A percentile compares a stretch with the other conserved stretches of the same genome.
These are phyloP conservation scores for Magnaporthiopsis poae DNA, from an alignment of 2,329 filamentous ascomycete genomes.

Conservation along the genomic window DNA sequence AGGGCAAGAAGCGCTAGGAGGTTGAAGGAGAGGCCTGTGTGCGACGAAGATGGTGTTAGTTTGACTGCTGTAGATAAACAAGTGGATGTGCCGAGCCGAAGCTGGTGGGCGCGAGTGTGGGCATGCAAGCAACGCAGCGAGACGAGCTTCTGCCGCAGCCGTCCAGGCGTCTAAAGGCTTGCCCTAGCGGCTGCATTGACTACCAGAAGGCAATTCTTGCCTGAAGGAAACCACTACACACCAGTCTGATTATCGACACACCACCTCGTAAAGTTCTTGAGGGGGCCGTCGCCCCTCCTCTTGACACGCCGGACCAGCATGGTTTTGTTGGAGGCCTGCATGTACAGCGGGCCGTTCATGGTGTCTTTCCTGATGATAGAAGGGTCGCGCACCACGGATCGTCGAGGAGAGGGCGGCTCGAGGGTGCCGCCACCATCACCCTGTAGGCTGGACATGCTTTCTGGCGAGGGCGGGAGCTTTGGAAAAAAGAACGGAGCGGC, in stretches of 20 bases:
- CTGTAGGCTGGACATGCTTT: neutral
- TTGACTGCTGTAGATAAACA: neutral
- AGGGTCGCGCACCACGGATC: conserved; percentile 19
- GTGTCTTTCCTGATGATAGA: conserved; percentile 26
- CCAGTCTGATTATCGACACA: conserved; percentile 72
- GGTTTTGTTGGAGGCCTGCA: conserved; percentile 43
- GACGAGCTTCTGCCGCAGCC: neutral
- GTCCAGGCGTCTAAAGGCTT: neutral
- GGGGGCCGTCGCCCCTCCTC: conserved; percentile 51
- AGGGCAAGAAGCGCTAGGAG: conserved; percentile 73
- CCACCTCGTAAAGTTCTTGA: conserved; percentile 55
- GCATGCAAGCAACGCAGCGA: neutral
- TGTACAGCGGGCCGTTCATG: conserved; percentile 49
- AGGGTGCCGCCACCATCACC: neutral
- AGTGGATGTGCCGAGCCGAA: neutral
- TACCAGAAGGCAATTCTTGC: neutral
- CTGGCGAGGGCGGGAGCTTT: neutral
- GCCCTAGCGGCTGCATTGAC: neutral
- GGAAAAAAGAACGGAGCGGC: neutral
- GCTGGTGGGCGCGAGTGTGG: too few relatives aligned
- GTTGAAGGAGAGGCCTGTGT: conserved; percentile 70
- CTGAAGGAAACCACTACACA: conserved; percentile 31
- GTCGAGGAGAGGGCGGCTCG: conserved; percentile 11
- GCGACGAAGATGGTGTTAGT: neutral
- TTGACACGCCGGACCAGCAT: conserved; percentile 48